Evolutionary conservation across 2,329 filamentous ascomycete species (phyloP).

Genomic region (Cephalotrichum gorgonifer): DNA sequence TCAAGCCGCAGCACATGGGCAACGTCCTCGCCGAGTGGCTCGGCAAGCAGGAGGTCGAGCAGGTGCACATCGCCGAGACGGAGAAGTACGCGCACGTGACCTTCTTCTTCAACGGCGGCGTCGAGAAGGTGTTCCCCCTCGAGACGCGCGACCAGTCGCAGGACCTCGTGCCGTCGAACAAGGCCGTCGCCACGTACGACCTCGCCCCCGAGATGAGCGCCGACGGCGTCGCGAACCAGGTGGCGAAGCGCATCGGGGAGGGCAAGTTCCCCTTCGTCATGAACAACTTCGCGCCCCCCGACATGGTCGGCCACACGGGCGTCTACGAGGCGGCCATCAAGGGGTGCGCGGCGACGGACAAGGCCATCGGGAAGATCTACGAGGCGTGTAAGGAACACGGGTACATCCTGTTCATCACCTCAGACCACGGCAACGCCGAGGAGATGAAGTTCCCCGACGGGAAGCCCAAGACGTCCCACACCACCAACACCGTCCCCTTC

Average conservation of each 20-base stretch:
- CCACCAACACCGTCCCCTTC: constrained; percentile 94
- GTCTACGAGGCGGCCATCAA: constrained; percentile 91
- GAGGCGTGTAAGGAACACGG: constrained; percentile 89
- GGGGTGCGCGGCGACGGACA: constrained; percentile 78
- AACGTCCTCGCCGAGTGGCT: constrained; percentile 98
- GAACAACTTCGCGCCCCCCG: constrained; percentile 99
- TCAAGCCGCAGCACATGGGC: constrained; percentile 89
- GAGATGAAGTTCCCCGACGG: constrained; percentile 97
- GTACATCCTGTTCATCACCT: constrained; percentile 90
- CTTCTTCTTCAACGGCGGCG: constrained; percentile 99
- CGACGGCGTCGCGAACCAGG: constrained; percentile 78
- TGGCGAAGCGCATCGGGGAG: constrained; percentile 75
- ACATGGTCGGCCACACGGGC: constrained; percentile 99
- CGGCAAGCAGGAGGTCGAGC: constrained; percentile 76
- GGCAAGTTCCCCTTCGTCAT: constrained; percentile 92
- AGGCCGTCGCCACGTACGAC: constrained; percentile 86
- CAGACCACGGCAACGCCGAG: constrained; percentile 96
- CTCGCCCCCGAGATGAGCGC: constrained; percentile 93
- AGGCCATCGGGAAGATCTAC: constrained; percentile 84
- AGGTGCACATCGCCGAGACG: constrained; percentile 95
- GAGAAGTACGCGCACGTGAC: constrained; percentile 99
- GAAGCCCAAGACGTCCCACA: constrained; percentile 96
- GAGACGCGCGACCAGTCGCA: constrained; percentile 79
- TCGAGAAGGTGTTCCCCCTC: constrained; percentile 89
- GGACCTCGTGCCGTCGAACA: constrained; percentile 78